Percentiles rank a stretch among this genome's conserved stretches.
Conservation (phyloP, 2,329 filamentous ascomycete genomes). For the Juglanconis sp. region DNA sequence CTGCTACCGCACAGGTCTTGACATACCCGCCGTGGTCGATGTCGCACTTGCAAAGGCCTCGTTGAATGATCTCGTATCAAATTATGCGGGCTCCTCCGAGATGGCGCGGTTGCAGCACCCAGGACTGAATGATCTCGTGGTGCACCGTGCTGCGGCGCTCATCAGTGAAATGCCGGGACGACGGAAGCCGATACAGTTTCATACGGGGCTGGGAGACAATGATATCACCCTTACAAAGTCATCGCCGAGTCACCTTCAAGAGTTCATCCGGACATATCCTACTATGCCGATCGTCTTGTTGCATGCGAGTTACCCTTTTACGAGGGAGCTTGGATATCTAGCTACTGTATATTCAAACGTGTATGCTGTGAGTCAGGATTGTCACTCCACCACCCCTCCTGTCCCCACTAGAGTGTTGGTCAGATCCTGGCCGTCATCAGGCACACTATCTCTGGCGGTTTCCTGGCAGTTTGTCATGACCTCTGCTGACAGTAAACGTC, state of each 20-base stretch:
- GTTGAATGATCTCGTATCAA: slow-evolving; percentile 34
- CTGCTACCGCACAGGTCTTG: slow-evolving; percentile 74
- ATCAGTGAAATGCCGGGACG: slow-evolving; percentile 45
- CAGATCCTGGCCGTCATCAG: no score
- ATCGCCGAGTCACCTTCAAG: slow-evolving; percentile 73
- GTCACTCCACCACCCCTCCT: neutral
- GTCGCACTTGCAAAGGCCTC: slow-evolving; percentile 38
- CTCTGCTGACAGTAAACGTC: neutral
- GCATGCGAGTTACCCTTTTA: slow-evolving; percentile 80
- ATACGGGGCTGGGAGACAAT: slow-evolving; percentile 78
- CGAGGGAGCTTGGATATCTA: slow-evolving; percentile 73
- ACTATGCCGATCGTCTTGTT: slow-evolving; percentile 72
- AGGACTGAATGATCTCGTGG: slow-evolving; percentile 66
- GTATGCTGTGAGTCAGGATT: slow-evolving; percentile 47
- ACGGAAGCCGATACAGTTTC: slow-evolving; percentile 75
- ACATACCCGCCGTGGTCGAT: slow-evolving; percentile 47
- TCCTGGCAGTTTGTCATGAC: neutral
- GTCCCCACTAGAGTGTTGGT: no score
- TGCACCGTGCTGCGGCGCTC: slow-evolving; percentile 60
- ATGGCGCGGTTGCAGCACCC: slow-evolving; percentile 59
- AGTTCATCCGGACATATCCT: slow-evolving; percentile 67
- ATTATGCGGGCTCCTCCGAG: slow-evolving; percentile 27
- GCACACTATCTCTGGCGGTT: neutral
- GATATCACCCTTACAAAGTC: slow-evolving; percentile 68
- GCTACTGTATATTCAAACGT: slow-evolving; percentile 75